phyloP scores from a whole-genome alignment of 495 filamentous ascomycete species.

The Penicillium lividum region DNA sequence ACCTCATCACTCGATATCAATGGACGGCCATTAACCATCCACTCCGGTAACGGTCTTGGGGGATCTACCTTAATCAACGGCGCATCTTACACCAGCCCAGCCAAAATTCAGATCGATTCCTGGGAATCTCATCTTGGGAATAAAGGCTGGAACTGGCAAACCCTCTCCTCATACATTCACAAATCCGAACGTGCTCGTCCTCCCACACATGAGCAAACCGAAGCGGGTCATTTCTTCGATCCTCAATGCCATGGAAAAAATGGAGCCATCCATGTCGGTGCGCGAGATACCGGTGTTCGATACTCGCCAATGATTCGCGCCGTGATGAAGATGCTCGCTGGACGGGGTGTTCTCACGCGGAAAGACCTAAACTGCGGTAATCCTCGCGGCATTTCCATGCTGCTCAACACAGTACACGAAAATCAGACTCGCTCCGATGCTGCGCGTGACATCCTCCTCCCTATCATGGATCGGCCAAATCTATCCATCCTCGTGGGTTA shows the following conservation, averaged over 20 bases:
- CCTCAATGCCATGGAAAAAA: background rate
- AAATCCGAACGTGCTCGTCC: conserved; percentile 21
- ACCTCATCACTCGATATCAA: conserved; percentile 20
- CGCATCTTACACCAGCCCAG: conserved; percentile 46
- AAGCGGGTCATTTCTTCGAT: conserved; percentile 18
- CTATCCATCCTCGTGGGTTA: conserved; percentile 2
- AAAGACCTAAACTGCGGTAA: conserved; percentile 1
- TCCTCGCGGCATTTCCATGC: conserved; percentile 3
- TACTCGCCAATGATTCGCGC: conserved; percentile 7
- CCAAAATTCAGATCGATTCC: conserved; percentile 47
- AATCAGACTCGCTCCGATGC: conserved; percentile 7
- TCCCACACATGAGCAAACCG: conserved; percentile 19
- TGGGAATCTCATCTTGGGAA: conserved; percentile 52
- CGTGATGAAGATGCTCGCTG: background rate
- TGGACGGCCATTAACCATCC: conserved; percentile 17
- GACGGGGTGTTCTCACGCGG: background rate
- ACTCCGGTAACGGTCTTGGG: conserved; percentile 41
- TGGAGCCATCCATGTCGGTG: background rate
- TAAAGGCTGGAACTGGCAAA: conserved; percentile 53
- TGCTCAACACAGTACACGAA: background rate
- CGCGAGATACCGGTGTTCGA: background rate
- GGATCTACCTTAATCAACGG: conserved; percentile 60
- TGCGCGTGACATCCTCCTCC: background rate
- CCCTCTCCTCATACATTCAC: conserved; percentile 44
- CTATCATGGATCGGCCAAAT: conserved; percentile 2